These are phyloP conservation scores for Alternaria angustiovoidea DNA, from an alignment of 2,329 filamentous ascomycete species.

Conservation along the genomic window DNA sequence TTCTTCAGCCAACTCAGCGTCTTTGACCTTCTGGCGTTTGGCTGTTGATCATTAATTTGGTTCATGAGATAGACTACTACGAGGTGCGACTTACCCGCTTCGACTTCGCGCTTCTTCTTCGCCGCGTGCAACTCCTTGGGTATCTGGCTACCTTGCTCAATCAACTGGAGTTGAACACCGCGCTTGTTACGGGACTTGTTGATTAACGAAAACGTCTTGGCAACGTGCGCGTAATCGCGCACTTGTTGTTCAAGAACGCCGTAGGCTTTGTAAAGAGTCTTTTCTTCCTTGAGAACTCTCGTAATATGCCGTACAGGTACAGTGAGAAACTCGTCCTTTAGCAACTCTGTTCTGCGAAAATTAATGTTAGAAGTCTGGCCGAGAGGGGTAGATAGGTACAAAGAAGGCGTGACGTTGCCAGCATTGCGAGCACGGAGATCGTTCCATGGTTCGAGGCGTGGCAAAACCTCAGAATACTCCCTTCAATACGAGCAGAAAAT, in stretches of 20 bases:
- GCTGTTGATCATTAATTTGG: constrained; percentile 21
- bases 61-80: background rate
- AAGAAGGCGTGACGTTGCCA: background rate
- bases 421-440: background rate
- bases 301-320: constrained; percentile 50
- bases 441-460: constrained; percentile 10
- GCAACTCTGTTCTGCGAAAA: constrained; percentile 35
- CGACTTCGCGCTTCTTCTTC: constrained; percentile 35
- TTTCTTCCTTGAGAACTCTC: constrained; percentile 36
- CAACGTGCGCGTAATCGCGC: constrained; percentile 27
- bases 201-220: constrained; percentile 29
- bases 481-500: constrained; percentile 14
- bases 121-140: constrained; percentile 46
- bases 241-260: constrained; percentile 43
- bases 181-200: constrained; percentile 31
- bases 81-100: constrained; percentile 22
- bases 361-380: constrained; percentile 17
- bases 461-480: background rate
- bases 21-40: constrained; percentile 38
- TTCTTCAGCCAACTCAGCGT: constrained; percentile 40
- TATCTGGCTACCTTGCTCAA: constrained; percentile 33
- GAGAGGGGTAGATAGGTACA: background rate
- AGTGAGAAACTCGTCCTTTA: constrained; percentile 54
- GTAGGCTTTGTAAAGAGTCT: constrained; percentile 52
- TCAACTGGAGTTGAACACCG: constrained; percentile 27